Conservation (phyloP, 1,284 basidiomycete species). For the Coniferiporia weirii region DNA sequence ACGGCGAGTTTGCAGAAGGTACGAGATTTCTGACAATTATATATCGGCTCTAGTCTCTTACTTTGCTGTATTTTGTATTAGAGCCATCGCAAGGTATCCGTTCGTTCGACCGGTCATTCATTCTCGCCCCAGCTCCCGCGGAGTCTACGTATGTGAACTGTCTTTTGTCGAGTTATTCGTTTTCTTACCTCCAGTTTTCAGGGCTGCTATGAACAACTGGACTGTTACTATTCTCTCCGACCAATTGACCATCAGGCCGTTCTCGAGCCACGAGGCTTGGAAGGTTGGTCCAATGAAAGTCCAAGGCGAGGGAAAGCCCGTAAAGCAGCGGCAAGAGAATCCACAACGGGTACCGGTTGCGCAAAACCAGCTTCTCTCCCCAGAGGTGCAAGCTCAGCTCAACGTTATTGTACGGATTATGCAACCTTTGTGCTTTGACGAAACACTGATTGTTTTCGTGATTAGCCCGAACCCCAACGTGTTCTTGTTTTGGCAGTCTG, state of each 20-base stretch:
- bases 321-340: conserved; percentile 18
- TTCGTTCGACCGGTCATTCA: conserved; percentile 91
- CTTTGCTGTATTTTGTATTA: conserved; percentile 26
- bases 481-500: conserved; percentile 62
- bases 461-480: conserved; percentile 62
- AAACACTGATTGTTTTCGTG: conserved; percentile 6
- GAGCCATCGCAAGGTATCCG: conserved; percentile 65
- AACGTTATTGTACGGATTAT: conserved; percentile 48
- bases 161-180: conserved; percentile 1
- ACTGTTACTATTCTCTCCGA: conserved; percentile 88
- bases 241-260: conserved; percentile 77
- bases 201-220: conserved; percentile 83
- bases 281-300: conserved; percentile 63
- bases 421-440: conserved; percentile 10
- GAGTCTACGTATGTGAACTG: conserved; percentile 65
- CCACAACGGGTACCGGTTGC: conserved; percentile 20
- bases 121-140: conserved; percentile 76
- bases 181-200: conserved; percentile 28
- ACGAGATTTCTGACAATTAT: background rate
- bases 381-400: conserved; percentile 41
- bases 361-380: conserved; percentile 23
- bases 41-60: background rate
- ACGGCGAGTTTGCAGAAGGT: conserved; percentile 93
- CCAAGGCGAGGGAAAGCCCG: conserved; percentile 37
- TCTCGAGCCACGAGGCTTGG: conserved; percentile 81